Base-by-base conservation (phyloP, 169 alveolate species). In the Plasmodium malariae region DNA sequence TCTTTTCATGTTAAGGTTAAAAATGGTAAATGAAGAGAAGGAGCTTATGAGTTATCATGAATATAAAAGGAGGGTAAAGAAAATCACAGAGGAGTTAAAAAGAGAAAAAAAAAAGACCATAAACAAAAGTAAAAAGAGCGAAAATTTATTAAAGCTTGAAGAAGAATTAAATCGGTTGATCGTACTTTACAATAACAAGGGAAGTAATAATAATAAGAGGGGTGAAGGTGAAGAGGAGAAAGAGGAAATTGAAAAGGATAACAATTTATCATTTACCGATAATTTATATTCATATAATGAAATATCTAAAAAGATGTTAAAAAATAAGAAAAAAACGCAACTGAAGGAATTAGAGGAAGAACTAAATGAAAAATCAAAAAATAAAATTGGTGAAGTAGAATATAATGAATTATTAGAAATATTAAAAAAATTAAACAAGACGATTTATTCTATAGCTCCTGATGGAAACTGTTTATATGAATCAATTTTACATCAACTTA, bases 391-490 rank as follows among this genome's bases (percentile, higher is more conserved):
- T 21, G 85, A 80, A 28, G 34, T 32, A 51, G 90, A 80, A 65
- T 80, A 67, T 80, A 43, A 67, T 12, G 40, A 63, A 67, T 80
- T 80, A 57, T 36, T 34, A 19, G 60, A 67, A 24, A 51, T 30
- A 1, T 68, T 80, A 49, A 80, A 80, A 34, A 19, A 32, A 49
- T 37, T 49, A 59, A 80, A 80, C 51, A 67, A 80, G 30, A 80
- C 74, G 1, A 80, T 80, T 40, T 59, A 65, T 49, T 60, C 90
- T 40, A 80, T 80, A 21, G 73, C 90, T 28, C 85, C 90, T 9
- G 90, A 80, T 40, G 90, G 90, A 19, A 80, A 80, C 54, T 80
- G 90, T 37, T 59, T 80, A 67, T 80, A 80, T 32, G 90, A 80
- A 30, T 80, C 90, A 17, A 80, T 80, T 67, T 9, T 80, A 80